Evolutionary conservation across 2,329 filamentous ascomycete species (phyloP).

Genomic region (Monosporascus ibericus): DNA sequence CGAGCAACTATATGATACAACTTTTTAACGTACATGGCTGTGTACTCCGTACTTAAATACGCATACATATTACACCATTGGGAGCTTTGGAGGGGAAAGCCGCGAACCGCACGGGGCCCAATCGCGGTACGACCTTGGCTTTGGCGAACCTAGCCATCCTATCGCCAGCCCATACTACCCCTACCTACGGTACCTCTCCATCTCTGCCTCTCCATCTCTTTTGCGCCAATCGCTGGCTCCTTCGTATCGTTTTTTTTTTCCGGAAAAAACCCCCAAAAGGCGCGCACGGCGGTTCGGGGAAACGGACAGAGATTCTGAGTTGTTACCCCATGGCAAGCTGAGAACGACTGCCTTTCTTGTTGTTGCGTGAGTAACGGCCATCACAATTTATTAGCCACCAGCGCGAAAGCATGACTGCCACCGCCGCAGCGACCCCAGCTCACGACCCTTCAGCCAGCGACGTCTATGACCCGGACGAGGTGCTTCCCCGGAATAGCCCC

Average conservation of each 20-base stretch:
- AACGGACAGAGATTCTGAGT: neutral
- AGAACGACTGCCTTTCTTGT: neutral
- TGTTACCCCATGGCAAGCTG: neutral
- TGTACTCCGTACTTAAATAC: neutral
- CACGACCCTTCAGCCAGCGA: conserved; percentile 28
- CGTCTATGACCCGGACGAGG: conserved; percentile 43
- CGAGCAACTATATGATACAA: neutral
- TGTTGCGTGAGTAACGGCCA: conserved; percentile 26
- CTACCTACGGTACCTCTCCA: neutral
- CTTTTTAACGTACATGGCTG: neutral
- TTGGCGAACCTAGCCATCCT: neutral
- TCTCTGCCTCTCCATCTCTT: neutral
- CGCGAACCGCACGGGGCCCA: neutral
- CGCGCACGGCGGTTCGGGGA: too few species aligned
- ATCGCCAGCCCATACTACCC: neutral
- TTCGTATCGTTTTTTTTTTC: neutral
- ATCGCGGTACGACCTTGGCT: neutral
- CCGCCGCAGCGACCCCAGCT: conserved; percentile 21
- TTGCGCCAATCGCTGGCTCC: neutral
- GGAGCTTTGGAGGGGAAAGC: neutral
- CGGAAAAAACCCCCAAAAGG: neutral
- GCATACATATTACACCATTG: neutral
- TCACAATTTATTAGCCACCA: conserved; percentile 15
- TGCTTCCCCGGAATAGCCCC: conserved; percentile 34
- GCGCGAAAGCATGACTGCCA: conserved; percentile 27